Base-by-base conservation (phyloP, 768 basidiomycete species). In the Podaxis sp. region DNA sequence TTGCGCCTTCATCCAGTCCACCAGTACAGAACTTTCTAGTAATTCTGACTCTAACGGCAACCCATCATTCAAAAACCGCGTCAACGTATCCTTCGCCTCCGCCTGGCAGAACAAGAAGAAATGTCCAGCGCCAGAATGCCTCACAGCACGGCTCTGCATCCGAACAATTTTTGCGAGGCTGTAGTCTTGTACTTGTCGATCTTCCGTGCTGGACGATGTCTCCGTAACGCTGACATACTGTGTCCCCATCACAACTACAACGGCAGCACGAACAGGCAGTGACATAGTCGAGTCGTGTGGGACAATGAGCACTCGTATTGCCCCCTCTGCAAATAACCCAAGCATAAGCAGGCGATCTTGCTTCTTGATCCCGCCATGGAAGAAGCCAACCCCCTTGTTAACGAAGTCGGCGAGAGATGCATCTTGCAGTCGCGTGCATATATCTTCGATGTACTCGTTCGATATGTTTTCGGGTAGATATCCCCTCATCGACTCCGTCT, bases 31-130 rank as follows among this genome's bases (percentile, higher is more conserved):
- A 46, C 80, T 80, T 61, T 83, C 84, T 38, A 83, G 71, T 9
- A 98, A 75, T 27, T 79, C 78, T 8, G 96, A 98, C 75, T 99
- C 97, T 38, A 98, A 76, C 1, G 94, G 93, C 22, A 96, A 77
- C 4, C 97, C 97, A 22, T 95, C 90, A 61, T 88, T 87, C 65
- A 99, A 75, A 78, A 96, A 94, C 25, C 90, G 87, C 49, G 83
- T 82, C 71, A 94, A 88, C 13, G 89, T 88, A 65, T 94, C 91
- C 64, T 86, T 85, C 53, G 88, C 85, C 72, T 97, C 96, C 5
- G 86, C 80, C 66, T 94, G 96, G 73, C 96, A 98, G 71, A 99
- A 91, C 51, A 98, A 75, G 69, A 90, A 80, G 76, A 96, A 95
- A 61, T 82, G 81, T 0, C 93, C 90, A 0, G 77, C 66, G 9